Conservation (phyloP, 495 filamentous ascomycete genomes). For the Parathielavia appendiculata region DNA sequence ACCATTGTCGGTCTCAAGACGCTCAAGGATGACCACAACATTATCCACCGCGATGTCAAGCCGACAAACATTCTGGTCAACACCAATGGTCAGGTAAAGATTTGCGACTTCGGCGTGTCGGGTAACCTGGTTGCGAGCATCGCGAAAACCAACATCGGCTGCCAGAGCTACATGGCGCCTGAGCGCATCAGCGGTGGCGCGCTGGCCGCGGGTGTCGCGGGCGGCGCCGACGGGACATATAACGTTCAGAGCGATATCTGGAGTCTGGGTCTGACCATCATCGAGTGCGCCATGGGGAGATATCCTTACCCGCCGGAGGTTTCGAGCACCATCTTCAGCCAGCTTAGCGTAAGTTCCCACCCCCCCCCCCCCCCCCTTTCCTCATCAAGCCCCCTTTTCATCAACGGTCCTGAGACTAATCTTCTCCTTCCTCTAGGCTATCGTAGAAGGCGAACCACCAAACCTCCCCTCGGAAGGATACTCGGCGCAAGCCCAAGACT, state of each 20-base stretch:
- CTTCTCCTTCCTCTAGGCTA: conserved; percentile 59
- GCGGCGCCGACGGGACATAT: conserved; percentile 75
- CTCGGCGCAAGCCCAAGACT: conserved; percentile 74
- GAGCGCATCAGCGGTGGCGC: conserved; percentile 87
- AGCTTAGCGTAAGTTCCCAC: conserved; percentile 89
- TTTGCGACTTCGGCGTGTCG: conserved; percentile 97
- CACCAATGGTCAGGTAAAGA: conserved; percentile 85
- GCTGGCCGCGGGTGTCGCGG: conserved; percentile 56
- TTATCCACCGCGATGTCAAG: conserved; percentile 98
- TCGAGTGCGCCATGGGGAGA: conserved; percentile 91
- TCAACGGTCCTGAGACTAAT: conserved; percentile 16
- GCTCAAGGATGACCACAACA: conserved; percentile 97
- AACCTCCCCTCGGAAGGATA: conserved; percentile 72
- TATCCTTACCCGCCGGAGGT: conserved; percentile 98
- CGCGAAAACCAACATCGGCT: conserved; percentile 98
- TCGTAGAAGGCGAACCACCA: conserved; percentile 92
- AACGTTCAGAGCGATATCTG: conserved; percentile 98
- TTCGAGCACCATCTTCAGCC: conserved; percentile 97
- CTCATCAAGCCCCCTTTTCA: not conserved
- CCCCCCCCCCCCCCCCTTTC: no score
- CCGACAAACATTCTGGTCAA: conserved; percentile 96
- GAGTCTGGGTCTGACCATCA: conserved; percentile 89
- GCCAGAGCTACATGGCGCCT: conserved; percentile 99
- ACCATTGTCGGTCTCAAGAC: conserved; percentile 87
- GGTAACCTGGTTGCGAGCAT: conserved; percentile 97